These are phyloP conservation scores for Scedosporium aurantiacum DNA, from an alignment of 2,329 filamentous ascomycete genomes.

Conservation along the genomic window DNA sequence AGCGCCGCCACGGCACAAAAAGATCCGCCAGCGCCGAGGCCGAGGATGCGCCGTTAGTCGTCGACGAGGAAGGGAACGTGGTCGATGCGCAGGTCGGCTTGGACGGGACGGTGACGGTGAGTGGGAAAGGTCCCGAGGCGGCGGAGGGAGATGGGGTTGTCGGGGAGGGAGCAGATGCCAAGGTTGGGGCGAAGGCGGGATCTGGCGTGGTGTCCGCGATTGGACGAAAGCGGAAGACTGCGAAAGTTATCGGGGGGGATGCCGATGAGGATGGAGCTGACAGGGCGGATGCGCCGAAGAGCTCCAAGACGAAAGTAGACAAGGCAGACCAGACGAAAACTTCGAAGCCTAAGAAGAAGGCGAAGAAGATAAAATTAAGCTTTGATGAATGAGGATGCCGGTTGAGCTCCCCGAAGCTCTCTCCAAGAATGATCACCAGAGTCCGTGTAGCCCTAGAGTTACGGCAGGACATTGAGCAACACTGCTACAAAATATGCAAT, in stretches of 20 bases:
- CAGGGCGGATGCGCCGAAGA: slow-evolving; percentile 9
- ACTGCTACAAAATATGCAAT: slow-evolving; percentile 7
- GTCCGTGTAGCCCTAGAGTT: not conserved
- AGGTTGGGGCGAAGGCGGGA: slow-evolving; percentile 20
- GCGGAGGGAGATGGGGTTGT: slow-evolving; percentile 17
- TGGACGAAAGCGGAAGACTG: slow-evolving; percentile 44
- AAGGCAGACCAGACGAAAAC: slow-evolving; percentile 12
- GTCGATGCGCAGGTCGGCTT: slow-evolving; percentile 35
- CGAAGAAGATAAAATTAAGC: slow-evolving; percentile 57
- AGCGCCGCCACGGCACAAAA: slow-evolving; percentile 33
- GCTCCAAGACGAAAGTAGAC: slow-evolving; percentile 7
- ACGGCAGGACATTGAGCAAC: too few relatives aligned
- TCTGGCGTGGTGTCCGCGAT: slow-evolving; percentile 27
- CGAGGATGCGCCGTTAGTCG: slow-evolving; percentile 64
- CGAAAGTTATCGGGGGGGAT: slow-evolving; percentile 33
- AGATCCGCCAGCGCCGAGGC: slow-evolving; percentile 56
- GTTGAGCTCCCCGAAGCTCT: slow-evolving; percentile 18
- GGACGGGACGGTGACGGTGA: slow-evolving; percentile 27
- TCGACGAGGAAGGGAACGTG: slow-evolving; percentile 62
- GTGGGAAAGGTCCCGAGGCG: not conserved
- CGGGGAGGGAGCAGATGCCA: slow-evolving; percentile 14
- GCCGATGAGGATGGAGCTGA: slow-evolving; percentile 16
- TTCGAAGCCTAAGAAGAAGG: slow-evolving; percentile 35
- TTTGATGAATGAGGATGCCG: slow-evolving; percentile 52
- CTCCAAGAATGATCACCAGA: not conserved